phyloP scores from a whole-genome alignment of 345 rosid species.

The Nasturtium officinale region DNA sequence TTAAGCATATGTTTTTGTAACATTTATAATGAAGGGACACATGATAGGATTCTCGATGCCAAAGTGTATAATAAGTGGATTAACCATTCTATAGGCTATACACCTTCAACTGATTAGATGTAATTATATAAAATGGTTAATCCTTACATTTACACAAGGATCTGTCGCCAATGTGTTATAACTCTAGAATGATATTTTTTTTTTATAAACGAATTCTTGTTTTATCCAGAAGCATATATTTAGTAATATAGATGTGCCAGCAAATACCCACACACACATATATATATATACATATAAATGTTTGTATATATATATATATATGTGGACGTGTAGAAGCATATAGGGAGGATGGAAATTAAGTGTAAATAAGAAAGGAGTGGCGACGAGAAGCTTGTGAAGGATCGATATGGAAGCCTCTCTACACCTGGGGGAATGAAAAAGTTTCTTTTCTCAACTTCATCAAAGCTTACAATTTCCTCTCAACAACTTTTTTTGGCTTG shows the following conservation, averaged over 20 bases:
- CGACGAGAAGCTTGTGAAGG: constrained; percentile 45
- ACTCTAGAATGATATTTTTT: not conserved
- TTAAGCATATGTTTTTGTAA: no score
- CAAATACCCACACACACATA: not conserved
- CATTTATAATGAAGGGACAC: not conserved
- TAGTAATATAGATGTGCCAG: not conserved
- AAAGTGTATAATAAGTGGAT: not conserved
- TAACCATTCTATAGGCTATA: not conserved
- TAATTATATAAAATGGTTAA: not conserved
- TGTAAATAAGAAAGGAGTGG: constrained; percentile 9
- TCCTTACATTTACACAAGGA: not conserved
- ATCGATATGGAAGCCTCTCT: constrained; percentile 30
- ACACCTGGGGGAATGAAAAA: constrained; percentile 47
- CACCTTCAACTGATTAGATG: no score
- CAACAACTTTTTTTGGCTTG: constrained; percentile 13
- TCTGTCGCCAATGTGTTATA: not conserved
- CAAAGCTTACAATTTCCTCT: constrained; percentile 28
- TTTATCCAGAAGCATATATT: not conserved
- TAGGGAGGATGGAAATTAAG: constrained; percentile 21
- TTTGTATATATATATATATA: not conserved
- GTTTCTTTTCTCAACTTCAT: constrained; percentile 29
- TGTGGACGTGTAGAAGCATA: constrained; percentile 24
- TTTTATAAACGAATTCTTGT: not conserved
- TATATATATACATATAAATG: not conserved
- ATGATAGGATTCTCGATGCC: not conserved